Percentiles rank a stretch among this genome's conserved stretches.
Evolutionary conservation across 495 filamentous ascomycete genomes (phyloP).

Genomic region (Tetracladium marchalianum): DNA sequence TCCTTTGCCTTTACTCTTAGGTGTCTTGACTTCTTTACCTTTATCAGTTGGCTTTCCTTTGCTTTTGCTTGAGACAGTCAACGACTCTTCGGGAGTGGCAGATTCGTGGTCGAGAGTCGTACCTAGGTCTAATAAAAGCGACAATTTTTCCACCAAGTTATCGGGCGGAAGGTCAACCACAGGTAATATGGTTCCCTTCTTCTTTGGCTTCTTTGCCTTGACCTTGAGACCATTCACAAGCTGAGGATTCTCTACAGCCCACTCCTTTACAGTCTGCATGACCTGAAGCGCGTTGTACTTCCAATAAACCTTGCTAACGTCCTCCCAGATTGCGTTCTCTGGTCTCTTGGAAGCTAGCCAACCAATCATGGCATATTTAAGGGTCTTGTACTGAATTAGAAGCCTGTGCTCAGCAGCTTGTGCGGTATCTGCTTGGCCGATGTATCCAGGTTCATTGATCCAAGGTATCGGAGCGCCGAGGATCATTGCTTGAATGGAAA

Average conservation of each 20-base stretch:
- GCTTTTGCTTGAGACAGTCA: not conserved
- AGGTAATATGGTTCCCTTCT: not conserved
- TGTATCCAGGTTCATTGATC: constrained; percentile 47
- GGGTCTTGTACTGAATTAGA: constrained; percentile 26
- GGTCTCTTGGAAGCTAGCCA: constrained; percentile 27
- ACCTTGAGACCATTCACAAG: not conserved
- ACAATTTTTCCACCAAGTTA: constrained; percentile 7
- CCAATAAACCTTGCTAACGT: constrained; percentile 9
- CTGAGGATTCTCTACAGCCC: constrained; percentile 5
- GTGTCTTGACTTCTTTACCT: constrained; percentile 3
- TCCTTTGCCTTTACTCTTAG: not conserved
- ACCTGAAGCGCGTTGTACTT: constrained; percentile 6
- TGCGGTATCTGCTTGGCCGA: constrained; percentile 16
- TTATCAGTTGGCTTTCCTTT: not conserved
- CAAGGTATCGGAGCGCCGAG: constrained; percentile 41
- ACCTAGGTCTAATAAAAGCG: not conserved
- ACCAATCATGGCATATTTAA: constrained; percentile 34
- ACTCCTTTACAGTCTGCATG: constrained; percentile 4
- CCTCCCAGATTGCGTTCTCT: constrained; percentile 6
- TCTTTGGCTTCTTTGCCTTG: not conserved
- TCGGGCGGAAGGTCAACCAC: not conserved
- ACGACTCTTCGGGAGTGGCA: not conserved
- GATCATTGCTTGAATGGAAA: constrained; percentile 54
- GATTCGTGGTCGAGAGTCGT: not conserved
- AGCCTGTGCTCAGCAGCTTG: constrained; percentile 27